Conservation (phyloP, 768 basidiomycete genomes). For the Collybiopsis luxurians region DNA sequence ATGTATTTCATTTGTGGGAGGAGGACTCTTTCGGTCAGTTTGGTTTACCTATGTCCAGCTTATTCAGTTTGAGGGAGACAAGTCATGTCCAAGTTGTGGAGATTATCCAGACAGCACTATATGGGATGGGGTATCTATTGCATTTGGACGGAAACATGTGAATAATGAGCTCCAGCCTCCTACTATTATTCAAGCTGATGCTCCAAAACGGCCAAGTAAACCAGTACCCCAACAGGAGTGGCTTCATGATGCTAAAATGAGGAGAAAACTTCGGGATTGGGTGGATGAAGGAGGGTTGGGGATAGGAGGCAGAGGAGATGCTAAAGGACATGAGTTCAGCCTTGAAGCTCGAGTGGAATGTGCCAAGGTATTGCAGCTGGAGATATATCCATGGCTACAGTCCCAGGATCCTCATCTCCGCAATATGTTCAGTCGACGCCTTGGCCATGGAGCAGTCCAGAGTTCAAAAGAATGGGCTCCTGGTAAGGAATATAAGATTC, state of each 20-base stretch:
- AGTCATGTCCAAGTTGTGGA: slow-evolving; percentile 25
- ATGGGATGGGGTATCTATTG: slow-evolving; percentile 30
- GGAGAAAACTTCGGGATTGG: not conserved
- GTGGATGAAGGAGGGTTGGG: not conserved
- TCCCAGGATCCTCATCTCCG: not conserved
- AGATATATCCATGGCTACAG: no score
- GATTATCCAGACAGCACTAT: slow-evolving; percentile 25
- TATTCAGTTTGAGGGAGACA: slow-evolving; percentile 19
- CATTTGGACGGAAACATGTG: slow-evolving; percentile 26
- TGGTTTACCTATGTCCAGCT: slow-evolving; percentile 32
- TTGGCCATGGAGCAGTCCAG: not conserved
- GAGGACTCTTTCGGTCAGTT: slow-evolving; percentile 23
- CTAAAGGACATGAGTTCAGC: no score
- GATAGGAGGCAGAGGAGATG: no score
- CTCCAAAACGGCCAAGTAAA: slow-evolving; percentile 7
- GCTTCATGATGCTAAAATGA: slow-evolving; percentile 5
- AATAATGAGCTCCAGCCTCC: slow-evolving; percentile 21
- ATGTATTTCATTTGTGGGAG: slow-evolving; percentile 20
- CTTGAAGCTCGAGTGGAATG: no score
- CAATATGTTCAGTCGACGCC: not conserved
- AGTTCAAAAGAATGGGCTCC: not conserved
- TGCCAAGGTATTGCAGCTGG: no score
- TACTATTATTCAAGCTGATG: slow-evolving; percentile 14
- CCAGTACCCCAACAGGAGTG: slow-evolving; percentile 10
- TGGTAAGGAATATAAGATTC: not conserved